A percentile compares a stretch with the other conserved stretches of the same genome.
phyloP scores from a whole-genome alignment of 2,329 filamentous ascomycete genomes.

The Colletotrichum camelliae region DNA sequence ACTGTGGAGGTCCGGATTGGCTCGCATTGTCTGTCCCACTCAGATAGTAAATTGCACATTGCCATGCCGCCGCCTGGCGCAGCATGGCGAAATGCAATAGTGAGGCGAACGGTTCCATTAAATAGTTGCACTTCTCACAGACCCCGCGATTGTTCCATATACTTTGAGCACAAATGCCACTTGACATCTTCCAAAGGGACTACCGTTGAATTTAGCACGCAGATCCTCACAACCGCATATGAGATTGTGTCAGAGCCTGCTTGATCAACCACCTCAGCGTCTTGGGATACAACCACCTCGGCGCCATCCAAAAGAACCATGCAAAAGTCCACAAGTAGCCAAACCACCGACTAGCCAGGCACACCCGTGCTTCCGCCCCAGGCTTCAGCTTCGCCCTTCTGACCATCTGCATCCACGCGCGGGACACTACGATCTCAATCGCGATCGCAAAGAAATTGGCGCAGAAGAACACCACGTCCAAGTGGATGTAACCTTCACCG shows the following conservation, averaged over 20 bases:
- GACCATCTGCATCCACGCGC: background rate
- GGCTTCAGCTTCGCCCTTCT: background rate
- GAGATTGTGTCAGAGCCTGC: background rate
- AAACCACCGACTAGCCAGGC: background rate
- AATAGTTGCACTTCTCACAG: background rate
- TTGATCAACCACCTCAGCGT: background rate
- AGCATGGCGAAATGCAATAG: background rate
- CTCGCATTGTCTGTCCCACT: background rate
- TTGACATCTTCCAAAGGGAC: background rate
- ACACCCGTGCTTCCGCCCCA: background rate
- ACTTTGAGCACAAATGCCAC: background rate
- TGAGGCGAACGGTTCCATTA: background rate
- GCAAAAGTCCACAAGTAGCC: background rate
- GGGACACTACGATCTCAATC: background rate
- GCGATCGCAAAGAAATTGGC: background rate
- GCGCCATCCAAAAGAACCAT: background rate
- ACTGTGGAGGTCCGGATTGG: accelerated
- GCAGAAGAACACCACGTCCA: background rate
- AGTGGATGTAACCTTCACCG: background rate
- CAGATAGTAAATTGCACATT: background rate
- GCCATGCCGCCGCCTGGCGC: background rate
- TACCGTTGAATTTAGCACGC: background rate
- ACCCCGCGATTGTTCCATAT: background rate
- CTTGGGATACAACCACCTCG: conserved; percentile 2
- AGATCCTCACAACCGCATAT: background rate